Evolutionary conservation across 2,329 filamentous ascomycete genomes (phyloP), one percentile per base, ranked within the genome.

Genomic region (Fusarium sp.): DNA sequence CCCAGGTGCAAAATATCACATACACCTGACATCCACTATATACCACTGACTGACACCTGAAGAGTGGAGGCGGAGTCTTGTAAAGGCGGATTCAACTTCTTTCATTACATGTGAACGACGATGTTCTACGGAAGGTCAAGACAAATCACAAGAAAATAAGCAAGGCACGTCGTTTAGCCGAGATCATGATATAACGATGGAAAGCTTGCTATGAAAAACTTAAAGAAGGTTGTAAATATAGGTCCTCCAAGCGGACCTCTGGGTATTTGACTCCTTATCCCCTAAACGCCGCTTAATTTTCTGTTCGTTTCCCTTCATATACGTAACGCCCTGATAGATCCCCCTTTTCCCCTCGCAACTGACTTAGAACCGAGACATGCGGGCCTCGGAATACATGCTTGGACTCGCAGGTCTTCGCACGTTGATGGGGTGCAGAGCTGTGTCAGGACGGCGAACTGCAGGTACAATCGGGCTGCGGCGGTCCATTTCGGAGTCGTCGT

Each of bases 381-480:
- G 78, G n/a, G 82, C 85, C 65, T 82, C 83, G 46, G 85, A 87
- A 75, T 88, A 88, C 10, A 78, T 77, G 69, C 81, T 85, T 5
- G 60, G 51, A 74, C 79, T 83, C 29, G 77, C 76, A 5, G 78
- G 79, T 32, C 78, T 79, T 32, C 78, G 80, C 52, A 84, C 83
- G 71, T 85, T 81, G 45, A 84, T 83, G 27, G 89, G 89, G 71
- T 91, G 89, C 68, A 89, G 66, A 3, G 86, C 86, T 10, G 88
- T 88, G 29, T 86, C 83, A 2, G 89, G 89, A 14, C 88, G 84
- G 75, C 84, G 81, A 15, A 90, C 65, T 1, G 82, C 81, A 3
- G 88, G 88, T 24, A 84, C 80, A 67, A 91, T 86, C 3, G 89
- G 89, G 69, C 87, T 89, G 53, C 80, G 78, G 52, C 85, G 82